A percentile compares a stretch with the other conserved stretches of the same genome.
These are phyloP conservation scores for Paraconiothyrium sp. DNA, from an alignment of 2,329 filamentous ascomycete genomes.

Conservation along the genomic window DNA sequence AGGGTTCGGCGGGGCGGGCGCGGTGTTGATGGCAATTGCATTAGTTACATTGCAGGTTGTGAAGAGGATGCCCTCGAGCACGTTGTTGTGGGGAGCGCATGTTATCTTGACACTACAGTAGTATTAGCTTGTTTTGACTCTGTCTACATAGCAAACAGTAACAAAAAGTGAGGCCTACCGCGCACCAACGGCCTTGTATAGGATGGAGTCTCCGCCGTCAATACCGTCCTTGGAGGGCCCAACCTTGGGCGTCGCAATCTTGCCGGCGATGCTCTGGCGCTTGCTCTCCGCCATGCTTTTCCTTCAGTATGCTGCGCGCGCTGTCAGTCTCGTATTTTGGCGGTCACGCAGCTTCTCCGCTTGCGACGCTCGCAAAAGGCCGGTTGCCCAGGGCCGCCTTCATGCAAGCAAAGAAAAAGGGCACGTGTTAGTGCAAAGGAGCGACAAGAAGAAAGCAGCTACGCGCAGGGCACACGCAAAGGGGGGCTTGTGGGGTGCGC, in stretches of 20 bases:
- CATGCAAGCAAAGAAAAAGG: constrained; percentile 47
- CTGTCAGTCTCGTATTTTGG: constrained; percentile 22
- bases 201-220: constrained; percentile 60
- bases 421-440: constrained; percentile 51
- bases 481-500: constrained; percentile 20
- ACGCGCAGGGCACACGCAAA: constrained; percentile 36
- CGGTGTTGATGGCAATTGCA: constrained; percentile 68
- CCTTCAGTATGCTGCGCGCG: constrained; percentile 43
- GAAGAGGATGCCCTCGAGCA: constrained; percentile 69
- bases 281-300: constrained; percentile 66
- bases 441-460: constrained; percentile 49
- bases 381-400: constrained; percentile 41
- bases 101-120: constrained; percentile 65
- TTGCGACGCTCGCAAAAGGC: constrained; percentile 37
- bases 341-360: constrained; percentile 23
- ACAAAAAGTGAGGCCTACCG: constrained; percentile 55
- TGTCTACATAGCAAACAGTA: neutral
- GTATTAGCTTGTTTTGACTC: constrained; percentile 24
- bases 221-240: constrained; percentile 56
- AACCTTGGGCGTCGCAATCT: constrained; percentile 62
- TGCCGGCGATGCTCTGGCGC: constrained; percentile 64
- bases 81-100: constrained; percentile 61
- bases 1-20: constrained; percentile 55
- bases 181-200: constrained; percentile 69
- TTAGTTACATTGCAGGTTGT: constrained; percentile 69